Conservation (phyloP, 345 rosid species). For the Syzygium grande region DNA sequence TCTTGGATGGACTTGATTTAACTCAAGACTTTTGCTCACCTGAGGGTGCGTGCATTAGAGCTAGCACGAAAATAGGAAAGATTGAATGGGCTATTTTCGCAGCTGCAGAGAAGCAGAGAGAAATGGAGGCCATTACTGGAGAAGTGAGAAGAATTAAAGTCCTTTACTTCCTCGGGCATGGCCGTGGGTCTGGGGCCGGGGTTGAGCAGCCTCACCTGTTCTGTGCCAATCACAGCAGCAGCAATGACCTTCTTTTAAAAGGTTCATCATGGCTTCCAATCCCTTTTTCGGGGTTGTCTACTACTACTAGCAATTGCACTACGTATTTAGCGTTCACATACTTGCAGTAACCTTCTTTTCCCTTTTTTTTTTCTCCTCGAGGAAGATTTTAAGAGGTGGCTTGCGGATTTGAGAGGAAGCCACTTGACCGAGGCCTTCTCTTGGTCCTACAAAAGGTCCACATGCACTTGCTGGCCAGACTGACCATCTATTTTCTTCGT, state of each 20-base stretch:
- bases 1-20: not conserved
- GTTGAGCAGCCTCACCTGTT: conserved; percentile 75
- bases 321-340: not conserved
- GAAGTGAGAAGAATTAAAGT: conserved; percentile 55
- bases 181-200: conserved; percentile 10
- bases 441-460: conserved; percentile 79
- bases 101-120: not conserved
- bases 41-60: not conserved
- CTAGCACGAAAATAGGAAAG: conserved; percentile 3
- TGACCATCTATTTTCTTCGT: not conserved
- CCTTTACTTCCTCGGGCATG: conserved; percentile 54
- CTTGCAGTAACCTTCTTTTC: not conserved
- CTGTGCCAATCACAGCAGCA: conserved; percentile 39
- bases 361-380: not conserved
- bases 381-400: conserved; percentile 68
- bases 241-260: conserved; percentile 51
- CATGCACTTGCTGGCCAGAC: not conserved
- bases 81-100: not conserved
- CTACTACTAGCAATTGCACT: not conserved
- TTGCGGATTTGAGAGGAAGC: conserved; percentile 59
- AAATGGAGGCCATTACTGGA: conserved; percentile 5
- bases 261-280: conserved; percentile 16
- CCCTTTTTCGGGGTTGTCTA: not conserved
- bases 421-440: conserved; percentile 53
- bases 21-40: not conserved